A percentile compares a stretch with the other conserved stretches of the same genome.
Evolutionary conservation across 1,284 basidiomycete species (phyloP).

Genomic region (Xerocomus nothofagi): DNA sequence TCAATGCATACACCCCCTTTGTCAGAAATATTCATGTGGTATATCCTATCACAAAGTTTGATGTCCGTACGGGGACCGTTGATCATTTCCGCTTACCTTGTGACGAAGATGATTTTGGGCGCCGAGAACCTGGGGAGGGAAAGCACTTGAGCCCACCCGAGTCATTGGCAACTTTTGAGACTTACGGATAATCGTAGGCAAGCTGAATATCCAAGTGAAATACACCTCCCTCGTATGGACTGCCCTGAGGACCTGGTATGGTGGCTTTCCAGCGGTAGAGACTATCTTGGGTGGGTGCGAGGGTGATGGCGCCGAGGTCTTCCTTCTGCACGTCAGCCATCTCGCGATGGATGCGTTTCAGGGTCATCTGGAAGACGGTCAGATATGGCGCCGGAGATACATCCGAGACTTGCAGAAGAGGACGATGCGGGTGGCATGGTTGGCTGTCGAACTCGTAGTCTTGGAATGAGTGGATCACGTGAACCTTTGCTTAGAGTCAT

Average conservation of each 20-base stretch:
- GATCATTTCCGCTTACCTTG: constrained; percentile 48
- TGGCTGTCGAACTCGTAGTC: neutral
- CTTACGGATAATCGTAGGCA: constrained; percentile 79
- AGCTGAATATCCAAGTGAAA: constrained; percentile 77
- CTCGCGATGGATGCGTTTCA: constrained; percentile 88
- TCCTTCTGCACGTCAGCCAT: constrained; percentile 83
- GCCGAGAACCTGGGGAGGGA: constrained; percentile 68
- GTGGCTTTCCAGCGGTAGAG: constrained; percentile 68
- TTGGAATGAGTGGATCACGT: constrained; percentile 21
- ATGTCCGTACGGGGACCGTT: neutral
- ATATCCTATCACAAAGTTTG: constrained; percentile 59
- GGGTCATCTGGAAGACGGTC: constrained; percentile 58
- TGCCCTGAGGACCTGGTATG: constrained; percentile 83
- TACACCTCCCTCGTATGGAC: constrained; percentile 84
- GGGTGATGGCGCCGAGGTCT: constrained; percentile 73
- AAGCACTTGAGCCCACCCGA: neutral
- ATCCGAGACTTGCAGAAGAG: constrained; percentile 18
- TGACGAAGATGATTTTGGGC: constrained; percentile 76
- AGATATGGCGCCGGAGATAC: constrained; percentile 1
- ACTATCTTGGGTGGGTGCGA: constrained; percentile 62
- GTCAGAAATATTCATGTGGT: constrained; percentile 91
- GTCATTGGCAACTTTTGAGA: neutral
- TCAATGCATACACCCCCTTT: constrained; percentile 75
- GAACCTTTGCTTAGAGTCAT: constrained; percentile 5
- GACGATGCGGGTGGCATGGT: constrained; percentile 30